phyloP scores from a whole-genome alignment of 345 rosid species.

The Eucalyptus regnans region DNA sequence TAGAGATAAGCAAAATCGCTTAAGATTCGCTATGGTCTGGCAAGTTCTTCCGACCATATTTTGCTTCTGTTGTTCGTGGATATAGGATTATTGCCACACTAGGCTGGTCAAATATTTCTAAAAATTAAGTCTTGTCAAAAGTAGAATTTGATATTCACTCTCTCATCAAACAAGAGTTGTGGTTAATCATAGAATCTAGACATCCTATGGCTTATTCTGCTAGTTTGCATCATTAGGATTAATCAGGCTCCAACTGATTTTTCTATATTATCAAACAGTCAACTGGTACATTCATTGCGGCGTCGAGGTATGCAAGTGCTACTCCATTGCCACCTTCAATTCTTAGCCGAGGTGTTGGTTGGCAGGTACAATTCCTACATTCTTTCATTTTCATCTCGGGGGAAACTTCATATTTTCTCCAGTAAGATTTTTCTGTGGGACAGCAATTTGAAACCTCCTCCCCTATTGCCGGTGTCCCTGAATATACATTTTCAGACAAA shows the following conservation, averaged over 20 bases:
- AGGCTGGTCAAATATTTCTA: background rate
- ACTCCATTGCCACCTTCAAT: constrained; percentile 92
- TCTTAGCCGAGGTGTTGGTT: constrained; percentile 93
- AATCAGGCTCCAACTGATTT: background rate
- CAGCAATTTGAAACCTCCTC: background rate
- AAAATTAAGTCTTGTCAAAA: background rate
- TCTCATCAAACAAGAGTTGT: background rate
- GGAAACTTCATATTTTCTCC: background rate
- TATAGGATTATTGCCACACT: background rate
- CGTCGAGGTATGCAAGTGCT: constrained; percentile 84
- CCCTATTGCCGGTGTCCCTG: background rate
- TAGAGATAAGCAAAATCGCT: background rate
- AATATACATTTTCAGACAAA: background rate
- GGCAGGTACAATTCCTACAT: constrained; percentile 58
- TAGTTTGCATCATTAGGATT: background rate
- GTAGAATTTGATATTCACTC: background rate
- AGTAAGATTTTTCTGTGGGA: background rate
- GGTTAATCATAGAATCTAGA: background rate
- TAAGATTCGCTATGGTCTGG: background rate
- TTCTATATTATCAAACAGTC: constrained; percentile 38
- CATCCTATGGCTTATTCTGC: background rate
- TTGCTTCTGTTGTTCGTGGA: background rate
- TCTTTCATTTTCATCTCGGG: background rate
- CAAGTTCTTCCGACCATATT: background rate
- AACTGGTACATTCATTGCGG: constrained; percentile 78